Percentiles rank a stretch among this genome's conserved stretches.
phyloP scores from a whole-genome alignment of 345 rosid genomes.

The Citrus glauca region DNA sequence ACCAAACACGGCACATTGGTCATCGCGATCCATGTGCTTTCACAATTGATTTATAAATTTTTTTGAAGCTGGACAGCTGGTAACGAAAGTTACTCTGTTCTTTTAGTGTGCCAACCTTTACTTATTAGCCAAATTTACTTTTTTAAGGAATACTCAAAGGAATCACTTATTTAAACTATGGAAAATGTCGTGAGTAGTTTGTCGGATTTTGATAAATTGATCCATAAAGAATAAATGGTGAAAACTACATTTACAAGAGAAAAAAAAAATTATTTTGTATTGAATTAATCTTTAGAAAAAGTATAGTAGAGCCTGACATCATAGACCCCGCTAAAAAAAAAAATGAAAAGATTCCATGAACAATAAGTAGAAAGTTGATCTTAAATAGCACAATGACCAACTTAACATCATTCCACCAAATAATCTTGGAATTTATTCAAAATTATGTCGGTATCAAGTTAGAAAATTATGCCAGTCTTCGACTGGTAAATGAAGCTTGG shows the following conservation, averaged over 20 bases:
- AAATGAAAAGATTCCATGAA: background rate
- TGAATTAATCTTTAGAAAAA: no score
- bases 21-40: background rate
- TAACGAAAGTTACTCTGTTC: background rate
- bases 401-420: background rate
- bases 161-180: background rate
- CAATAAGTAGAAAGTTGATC: background rate
- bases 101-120: background rate
- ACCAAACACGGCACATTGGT: background rate
- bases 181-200: background rate
- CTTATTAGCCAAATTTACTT: background rate
- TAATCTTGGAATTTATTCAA: background rate
- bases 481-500: background rate
- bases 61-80: background rate
- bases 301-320: background rate
- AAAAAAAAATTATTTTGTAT: no score
- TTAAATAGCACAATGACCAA: background rate
- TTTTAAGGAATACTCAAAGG: background rate
- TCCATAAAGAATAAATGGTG: no score
- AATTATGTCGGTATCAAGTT: background rate
- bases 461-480: background rate
- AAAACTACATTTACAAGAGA: no score
- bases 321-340: background rate
- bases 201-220: no score
- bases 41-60: background rate